Evolutionary conservation across 2,329 filamentous ascomycete genomes (phyloP), one percentile per base, ranked within the genome.

Genomic region (Eurotiales sp.): DNA sequence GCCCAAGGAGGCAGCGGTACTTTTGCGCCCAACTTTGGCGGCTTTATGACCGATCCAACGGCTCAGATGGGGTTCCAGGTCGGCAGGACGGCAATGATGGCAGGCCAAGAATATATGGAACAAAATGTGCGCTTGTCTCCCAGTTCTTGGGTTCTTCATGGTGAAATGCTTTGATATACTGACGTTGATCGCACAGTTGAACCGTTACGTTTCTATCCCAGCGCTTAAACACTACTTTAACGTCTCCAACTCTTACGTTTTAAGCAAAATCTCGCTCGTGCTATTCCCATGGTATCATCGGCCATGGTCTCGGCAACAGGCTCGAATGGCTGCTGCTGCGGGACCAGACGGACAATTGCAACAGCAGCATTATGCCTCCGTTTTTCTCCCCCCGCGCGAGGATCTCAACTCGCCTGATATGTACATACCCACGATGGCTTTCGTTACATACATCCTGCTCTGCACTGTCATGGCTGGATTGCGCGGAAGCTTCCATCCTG

Each of bases 161-260:
- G 29, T 46, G 14, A 10, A 32, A 29, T 50, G 14, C 25, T 17
- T 5, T 21, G 15, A 7, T n/a, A 23, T 40, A 43, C 46, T 48
- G 27, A 51, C 21, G 21, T n/a, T 17, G 11, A n/a, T 19, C 25
- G 10, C 2, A 45, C 53, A 88, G 85, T 76, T 88, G 62, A 86
- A 85, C 62, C 83, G 84, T 70, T 96, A 92, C 73, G 85, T 99
- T 72, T 96, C 91, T 65, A 87, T 97, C 61, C 86, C 87, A 12
- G 89, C 90, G 15, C 80, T 99, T 40, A 99, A 99, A 73, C 93
- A 96, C 74, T 99, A 97, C 80, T 99, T 99, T 77, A 96, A 97
- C 74, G 93, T 99, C 58, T 95, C 91, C 59, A 99, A 99, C 78
- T 88, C 83, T 54, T 99, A 99, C 72, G 93, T 99, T 66, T 79